phyloP scores from a whole-genome alignment of 208 protist species.

The Borovskyia barvae region DNA sequence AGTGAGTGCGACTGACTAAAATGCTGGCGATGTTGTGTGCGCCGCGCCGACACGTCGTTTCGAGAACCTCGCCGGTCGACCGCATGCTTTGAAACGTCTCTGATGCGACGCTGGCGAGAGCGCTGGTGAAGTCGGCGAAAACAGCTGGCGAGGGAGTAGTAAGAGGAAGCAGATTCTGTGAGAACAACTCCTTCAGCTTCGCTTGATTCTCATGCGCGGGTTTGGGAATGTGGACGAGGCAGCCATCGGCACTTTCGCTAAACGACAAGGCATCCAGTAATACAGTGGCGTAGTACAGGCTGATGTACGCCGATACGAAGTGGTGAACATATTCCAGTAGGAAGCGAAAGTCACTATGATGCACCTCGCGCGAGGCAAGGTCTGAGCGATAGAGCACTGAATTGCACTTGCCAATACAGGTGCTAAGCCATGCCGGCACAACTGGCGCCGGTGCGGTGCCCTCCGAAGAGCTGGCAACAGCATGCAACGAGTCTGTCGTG shows the following conservation, averaged over 20 bases:
- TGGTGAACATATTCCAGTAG: constrained; percentile 53
- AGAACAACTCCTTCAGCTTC: constrained; percentile 14
- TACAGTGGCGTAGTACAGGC: constrained; percentile 26
- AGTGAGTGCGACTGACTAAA: constrained; percentile 14
- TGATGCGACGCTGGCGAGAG: constrained; percentile 5
- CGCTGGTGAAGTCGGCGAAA: constrained; percentile 11
- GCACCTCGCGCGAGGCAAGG: constrained; percentile 36
- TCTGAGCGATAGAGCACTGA: constrained; percentile 32
- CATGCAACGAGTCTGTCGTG: background rate
- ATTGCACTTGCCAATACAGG: constrained; percentile 24
- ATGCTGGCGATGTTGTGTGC: constrained; percentile 20
- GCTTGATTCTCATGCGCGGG: constrained; percentile 9
- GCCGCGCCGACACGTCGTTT: constrained; percentile 8
- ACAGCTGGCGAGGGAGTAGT: background rate
- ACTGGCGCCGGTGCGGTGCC: background rate
- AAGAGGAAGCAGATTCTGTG: constrained; percentile 17
- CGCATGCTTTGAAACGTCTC: constrained; percentile 16
- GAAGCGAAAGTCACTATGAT: constrained; percentile 46
- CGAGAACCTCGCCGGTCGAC: constrained; percentile 11
- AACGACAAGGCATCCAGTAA: constrained; percentile 22
- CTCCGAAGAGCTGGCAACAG: background rate
- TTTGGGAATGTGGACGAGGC: background rate
- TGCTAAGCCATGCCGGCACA: constrained; percentile 11
- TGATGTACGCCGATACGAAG: constrained; percentile 38
- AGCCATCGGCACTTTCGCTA: background rate